phyloP scores from a whole-genome alignment of 2,329 filamentous ascomycete species.

The Zelopaecilomyces penicillatus region DNA sequence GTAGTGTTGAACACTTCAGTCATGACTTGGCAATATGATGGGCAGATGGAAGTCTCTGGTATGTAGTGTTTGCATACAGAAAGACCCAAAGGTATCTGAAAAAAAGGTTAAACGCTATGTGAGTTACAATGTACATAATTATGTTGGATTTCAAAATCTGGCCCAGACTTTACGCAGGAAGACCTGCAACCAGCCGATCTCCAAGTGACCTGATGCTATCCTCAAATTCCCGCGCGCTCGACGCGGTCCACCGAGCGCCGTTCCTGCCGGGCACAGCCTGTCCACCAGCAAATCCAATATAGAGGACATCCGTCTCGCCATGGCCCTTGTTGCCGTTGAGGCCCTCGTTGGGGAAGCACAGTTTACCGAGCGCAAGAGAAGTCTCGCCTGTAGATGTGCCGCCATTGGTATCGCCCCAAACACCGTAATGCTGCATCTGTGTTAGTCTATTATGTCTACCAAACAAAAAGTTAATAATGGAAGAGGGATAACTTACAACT shows the following conservation, averaged over 20 bases:
- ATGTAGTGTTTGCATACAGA: too few relatives aligned
- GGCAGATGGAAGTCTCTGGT: too few relatives aligned
- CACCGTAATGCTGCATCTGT: constrained; percentile 29
- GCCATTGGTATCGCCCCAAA: constrained; percentile 51
- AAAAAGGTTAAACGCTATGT: too few relatives aligned
- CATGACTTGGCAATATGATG: too few relatives aligned
- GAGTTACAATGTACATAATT: too few relatives aligned
- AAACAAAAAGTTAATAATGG: constrained; percentile 1
- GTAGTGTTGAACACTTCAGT: too few relatives aligned
- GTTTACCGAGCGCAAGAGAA: constrained; percentile 40
- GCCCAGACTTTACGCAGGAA: neutral
- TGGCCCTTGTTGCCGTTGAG: constrained; percentile 46
- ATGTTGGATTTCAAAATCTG: too few relatives aligned
- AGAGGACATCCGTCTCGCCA: constrained; percentile 44
- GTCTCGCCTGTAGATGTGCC: constrained; percentile 39
- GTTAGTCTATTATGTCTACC: constrained; percentile 12
- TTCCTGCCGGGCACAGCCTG: constrained; percentile 41
- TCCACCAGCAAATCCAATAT: constrained; percentile 43
- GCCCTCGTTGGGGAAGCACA: constrained; percentile 37
- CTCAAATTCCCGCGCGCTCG: constrained; percentile 36
- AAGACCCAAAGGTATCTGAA: too few relatives aligned
- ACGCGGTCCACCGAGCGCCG: constrained; percentile 42
- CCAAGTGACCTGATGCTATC: constrained; percentile 37
- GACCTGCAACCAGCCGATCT: constrained; percentile 31
- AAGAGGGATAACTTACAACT: neutral